Evolutionary conservation across 139 green algal genomes (phyloP).

Genomic region (Edaphochlamys debaryana): DNA sequence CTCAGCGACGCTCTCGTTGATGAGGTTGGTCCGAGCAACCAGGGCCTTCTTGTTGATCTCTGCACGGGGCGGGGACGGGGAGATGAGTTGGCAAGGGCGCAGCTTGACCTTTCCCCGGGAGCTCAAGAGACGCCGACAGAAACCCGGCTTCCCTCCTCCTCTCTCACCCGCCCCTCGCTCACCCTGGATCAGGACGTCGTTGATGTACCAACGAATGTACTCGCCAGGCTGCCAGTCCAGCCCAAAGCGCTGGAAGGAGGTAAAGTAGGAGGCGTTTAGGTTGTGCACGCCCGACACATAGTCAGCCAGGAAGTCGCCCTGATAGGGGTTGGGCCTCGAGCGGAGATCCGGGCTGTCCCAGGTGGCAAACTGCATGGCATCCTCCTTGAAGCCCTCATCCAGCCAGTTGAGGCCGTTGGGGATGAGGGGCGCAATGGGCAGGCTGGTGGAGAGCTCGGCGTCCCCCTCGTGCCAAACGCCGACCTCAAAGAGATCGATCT

Average conservation of each 20-base stretch:
- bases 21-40: neutral
- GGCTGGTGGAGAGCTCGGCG: constrained; percentile 51
- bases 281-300: too few species aligned
- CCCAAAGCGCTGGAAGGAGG: neutral
- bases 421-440: constrained; percentile 64
- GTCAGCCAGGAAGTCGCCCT: too few species aligned
- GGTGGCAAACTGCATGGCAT: neutral
- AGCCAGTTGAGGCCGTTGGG: constrained; percentile 36
- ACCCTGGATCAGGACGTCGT: too few species aligned
- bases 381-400: neutral
- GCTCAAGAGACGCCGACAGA: too few species aligned
- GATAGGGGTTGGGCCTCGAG: too few species aligned
- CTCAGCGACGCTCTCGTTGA: constrained; percentile 5
- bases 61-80: too few species aligned
- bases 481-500: constrained; percentile 70
- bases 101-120: too few species aligned
- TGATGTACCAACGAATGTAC: constrained; percentile 26
- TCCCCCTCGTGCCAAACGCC: constrained; percentile 8
- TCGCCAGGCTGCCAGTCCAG: constrained; percentile 1
- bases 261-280: too few species aligned
- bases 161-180: constrained; percentile 63
- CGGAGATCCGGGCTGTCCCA: neutral
- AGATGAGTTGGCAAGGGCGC: too few species aligned
- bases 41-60: constrained; percentile 16
- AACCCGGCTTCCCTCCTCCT: too few species aligned